phyloP scores from a whole-genome alignment of 352 stramenopile genomes.

The Phytophthora pisi region DNA sequence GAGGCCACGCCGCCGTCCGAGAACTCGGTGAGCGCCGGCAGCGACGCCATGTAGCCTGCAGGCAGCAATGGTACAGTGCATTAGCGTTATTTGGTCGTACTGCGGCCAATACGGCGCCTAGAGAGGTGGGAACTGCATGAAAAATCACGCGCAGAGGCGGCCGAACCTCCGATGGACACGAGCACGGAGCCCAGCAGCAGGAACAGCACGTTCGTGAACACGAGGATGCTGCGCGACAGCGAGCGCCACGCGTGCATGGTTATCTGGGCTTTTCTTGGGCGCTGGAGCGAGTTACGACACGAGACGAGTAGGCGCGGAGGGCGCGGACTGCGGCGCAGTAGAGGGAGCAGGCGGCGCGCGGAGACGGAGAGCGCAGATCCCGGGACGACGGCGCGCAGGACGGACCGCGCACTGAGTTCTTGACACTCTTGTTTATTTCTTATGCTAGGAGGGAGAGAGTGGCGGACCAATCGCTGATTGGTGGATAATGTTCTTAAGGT shows the following conservation, averaged over 20 bases:
- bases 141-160: background rate
- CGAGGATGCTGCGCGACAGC: constrained; percentile 76
- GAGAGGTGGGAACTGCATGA: background rate
- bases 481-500: background rate
- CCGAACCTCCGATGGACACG: constrained; percentile 75
- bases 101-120: constrained; percentile 5
- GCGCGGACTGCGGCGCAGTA: constrained; percentile 6
- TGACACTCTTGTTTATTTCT: constrained; percentile 4
- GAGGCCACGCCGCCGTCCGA: constrained; percentile 77
- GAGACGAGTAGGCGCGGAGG: constrained; percentile 12
- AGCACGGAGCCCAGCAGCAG: constrained; percentile 81
- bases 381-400: background rate
- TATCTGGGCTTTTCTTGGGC: constrained; percentile 10
- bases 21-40: constrained; percentile 83
- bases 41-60: constrained; percentile 80
- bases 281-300: constrained; percentile 25
- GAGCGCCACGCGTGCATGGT: constrained; percentile 70
- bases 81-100: background rate
- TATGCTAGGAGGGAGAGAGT: constrained; percentile 5
- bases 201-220: constrained; percentile 91
- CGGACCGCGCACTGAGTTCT: constrained; percentile 15
- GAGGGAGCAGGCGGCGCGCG: background rate
- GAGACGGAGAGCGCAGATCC: constrained; percentile 16
- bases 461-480: constrained; percentile 4
- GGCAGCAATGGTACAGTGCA: background rate